Percentiles rank a stretch among this genome's conserved stretches.
Conservation (phyloP, 116 monocot genomes). For the Dioscorea cayenensis region DNA sequence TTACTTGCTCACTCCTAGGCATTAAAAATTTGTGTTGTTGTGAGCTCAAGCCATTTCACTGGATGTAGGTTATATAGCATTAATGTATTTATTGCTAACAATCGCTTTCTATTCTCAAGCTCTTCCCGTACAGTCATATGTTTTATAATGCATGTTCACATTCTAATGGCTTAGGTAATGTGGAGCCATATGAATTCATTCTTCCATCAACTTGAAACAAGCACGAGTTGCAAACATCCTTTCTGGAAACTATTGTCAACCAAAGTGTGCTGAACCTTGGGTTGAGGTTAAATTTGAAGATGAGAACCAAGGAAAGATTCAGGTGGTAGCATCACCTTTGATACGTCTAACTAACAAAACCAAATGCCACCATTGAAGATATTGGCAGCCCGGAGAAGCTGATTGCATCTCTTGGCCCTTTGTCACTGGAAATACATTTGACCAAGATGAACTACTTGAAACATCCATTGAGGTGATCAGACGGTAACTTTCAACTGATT, state of each 20-base stretch:
- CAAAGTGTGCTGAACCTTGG: slow-evolving; percentile 99
- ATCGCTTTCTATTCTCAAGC: too few relatives aligned
- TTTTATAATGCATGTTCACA: not conserved
- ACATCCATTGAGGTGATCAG: slow-evolving; percentile 63
- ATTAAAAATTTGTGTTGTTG: too few relatives aligned
- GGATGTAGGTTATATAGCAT: too few relatives aligned
- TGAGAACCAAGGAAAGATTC: slow-evolving; percentile 90
- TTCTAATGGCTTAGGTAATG: slow-evolving; percentile 56
- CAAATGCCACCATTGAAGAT: slow-evolving; percentile 89
- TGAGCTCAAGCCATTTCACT: too few relatives aligned
- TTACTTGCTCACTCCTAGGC: too few relatives aligned
- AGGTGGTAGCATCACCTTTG: slow-evolving; percentile 90
- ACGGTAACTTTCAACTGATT: slow-evolving; percentile 48
- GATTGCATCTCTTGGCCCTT: slow-evolving; percentile 89
- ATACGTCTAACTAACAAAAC: slow-evolving; percentile 90
- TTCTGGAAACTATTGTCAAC: slow-evolving; percentile 98
- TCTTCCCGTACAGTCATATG: too few relatives aligned
- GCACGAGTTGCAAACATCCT: slow-evolving; percentile 87
- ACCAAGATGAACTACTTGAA: slow-evolving; percentile 81
- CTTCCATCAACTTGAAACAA: slow-evolving; percentile 90
- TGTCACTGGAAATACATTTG: slow-evolving; percentile 88
- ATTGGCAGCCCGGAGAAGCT: slow-evolving; percentile 92
- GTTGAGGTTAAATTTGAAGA: slow-evolving; percentile 98
- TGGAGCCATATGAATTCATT: slow-evolving; percentile 85
- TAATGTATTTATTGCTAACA: too few relatives aligned